Evolutionary conservation across 805 yeast genomes (phyloP).

Genomic region (Metschnikowia vanudenii): DNA sequence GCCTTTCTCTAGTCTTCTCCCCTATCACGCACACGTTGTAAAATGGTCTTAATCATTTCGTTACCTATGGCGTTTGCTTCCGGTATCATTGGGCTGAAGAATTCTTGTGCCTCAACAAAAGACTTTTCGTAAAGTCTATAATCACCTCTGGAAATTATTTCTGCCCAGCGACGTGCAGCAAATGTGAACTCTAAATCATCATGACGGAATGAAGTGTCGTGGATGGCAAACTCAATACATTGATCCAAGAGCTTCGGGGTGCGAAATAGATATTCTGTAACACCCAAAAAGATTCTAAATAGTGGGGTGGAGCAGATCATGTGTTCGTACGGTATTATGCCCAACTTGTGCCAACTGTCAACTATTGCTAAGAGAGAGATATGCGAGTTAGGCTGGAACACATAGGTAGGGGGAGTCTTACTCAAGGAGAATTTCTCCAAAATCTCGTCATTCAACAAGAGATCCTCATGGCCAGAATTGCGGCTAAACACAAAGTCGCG

Average conservation of each 20-base stretch:
- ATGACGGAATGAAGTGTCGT: slow-evolving; percentile 66
- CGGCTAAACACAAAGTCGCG: slow-evolving; percentile 75
- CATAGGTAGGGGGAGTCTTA: slow-evolving; percentile 63
- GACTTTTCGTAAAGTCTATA: slow-evolving; percentile 66
- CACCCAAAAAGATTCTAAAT: slow-evolving; percentile 90
- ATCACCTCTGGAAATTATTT: slow-evolving; percentile 71
- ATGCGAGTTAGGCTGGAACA: slow-evolving; percentile 78
- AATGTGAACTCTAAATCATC: slow-evolving; percentile 92
- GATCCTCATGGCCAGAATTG: slow-evolving; percentile 51
- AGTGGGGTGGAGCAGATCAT: slow-evolving; percentile 93
- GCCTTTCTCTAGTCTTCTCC: slow-evolving; percentile 15
- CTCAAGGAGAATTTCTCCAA: slow-evolving; percentile 78
- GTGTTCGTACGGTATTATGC: slow-evolving; percentile 92
- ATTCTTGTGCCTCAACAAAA: slow-evolving; percentile 79
- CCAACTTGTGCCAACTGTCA: slow-evolving; percentile 85
- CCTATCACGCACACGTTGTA: slow-evolving; percentile 40
- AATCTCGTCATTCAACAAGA: slow-evolving; percentile 73
- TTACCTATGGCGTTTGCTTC: slow-evolving; percentile 89
- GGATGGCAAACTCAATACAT: slow-evolving; percentile 69
- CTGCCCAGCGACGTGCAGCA: slow-evolving; percentile 89
- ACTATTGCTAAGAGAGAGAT: slow-evolving; percentile 85
- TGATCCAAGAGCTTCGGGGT: slow-evolving; percentile 80
- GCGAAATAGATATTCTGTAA: slow-evolving; percentile 86
- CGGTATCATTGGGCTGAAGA: slow-evolving; percentile 80
- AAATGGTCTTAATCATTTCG: slow-evolving; percentile 85